These are phyloP conservation scores for Microdochium nivale DNA, from an alignment of 2,329 filamentous ascomycete genomes.

Conservation along the genomic window DNA sequence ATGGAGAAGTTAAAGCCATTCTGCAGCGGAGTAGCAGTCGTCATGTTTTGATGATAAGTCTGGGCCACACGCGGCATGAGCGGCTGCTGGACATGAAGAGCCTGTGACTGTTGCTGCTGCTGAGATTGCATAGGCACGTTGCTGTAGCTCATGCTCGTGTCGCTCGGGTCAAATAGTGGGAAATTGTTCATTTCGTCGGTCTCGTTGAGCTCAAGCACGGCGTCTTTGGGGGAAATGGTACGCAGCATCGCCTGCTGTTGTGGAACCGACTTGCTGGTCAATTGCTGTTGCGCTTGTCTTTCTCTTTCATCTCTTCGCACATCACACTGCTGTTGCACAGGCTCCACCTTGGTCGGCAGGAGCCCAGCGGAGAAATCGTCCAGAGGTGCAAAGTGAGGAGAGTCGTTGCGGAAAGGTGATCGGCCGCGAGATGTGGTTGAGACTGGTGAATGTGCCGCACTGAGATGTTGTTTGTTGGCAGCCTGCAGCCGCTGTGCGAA, in stretches of 20 bases:
- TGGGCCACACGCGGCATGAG: conserved; percentile 8
- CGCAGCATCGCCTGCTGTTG: conserved; percentile 49
- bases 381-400: conserved; percentile 45
- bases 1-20: conserved; percentile 24
- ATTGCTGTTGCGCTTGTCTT: conserved; percentile 31
- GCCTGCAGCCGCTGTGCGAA: conserved; percentile 72
- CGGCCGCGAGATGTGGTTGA: conserved; percentile 50
- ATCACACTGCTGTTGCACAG: conserved; percentile 52
- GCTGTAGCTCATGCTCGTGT: conserved; percentile 30
- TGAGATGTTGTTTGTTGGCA: conserved; percentile 66
- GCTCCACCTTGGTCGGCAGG: conserved; percentile 19
- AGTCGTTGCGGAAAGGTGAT: conserved; percentile 74
- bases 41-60: conserved; percentile 10
- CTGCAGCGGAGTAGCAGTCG: conserved; percentile 17
- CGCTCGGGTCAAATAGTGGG: conserved; percentile 62
- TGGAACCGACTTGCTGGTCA: conserved; percentile 24
- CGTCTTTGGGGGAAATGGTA: conserved; percentile 93
- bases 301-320: conserved; percentile 53
- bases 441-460: conserved; percentile 43
- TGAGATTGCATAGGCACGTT: conserved; percentile 2
- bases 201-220: conserved; percentile 77
- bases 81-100: conserved; percentile 5
- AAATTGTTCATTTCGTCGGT: conserved; percentile 60
- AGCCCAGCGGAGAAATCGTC: conserved; percentile 30
- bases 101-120: conserved; percentile 10